Evolutionary conservation across 805 yeast genomes (phyloP).

Genomic region (Zygosaccharomyces lentus): DNA sequence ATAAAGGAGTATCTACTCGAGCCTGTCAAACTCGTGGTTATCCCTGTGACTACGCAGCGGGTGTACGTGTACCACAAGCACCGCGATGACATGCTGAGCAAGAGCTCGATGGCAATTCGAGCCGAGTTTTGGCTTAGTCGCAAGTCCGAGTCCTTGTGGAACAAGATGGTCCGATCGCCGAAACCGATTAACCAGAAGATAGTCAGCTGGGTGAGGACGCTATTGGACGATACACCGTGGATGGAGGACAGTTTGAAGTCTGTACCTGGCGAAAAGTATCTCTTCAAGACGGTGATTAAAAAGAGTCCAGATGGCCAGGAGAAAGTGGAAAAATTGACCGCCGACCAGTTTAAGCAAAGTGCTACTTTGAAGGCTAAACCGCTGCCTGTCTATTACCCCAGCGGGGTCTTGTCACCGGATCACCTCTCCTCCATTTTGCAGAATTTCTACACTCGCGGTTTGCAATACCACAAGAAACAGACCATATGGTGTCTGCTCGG

Average conservation of each 20-base stretch:
- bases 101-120: constrained; percentile 36
- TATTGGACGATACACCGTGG: constrained; percentile 68
- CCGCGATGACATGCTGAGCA: constrained; percentile 34
- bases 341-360: constrained; percentile 16
- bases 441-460: constrained; percentile 42
- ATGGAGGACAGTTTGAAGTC: constrained; percentile 71
- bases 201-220: constrained; percentile 47
- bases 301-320: constrained; percentile 11
- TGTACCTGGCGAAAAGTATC: constrained; percentile 63
- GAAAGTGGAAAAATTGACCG: constrained; percentile 16
- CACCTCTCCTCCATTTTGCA: constrained; percentile 39
- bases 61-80: constrained; percentile 70
- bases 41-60: constrained; percentile 64
- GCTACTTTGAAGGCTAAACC: constrained; percentile 21
- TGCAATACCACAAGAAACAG: constrained; percentile 51
- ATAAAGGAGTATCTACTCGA: constrained; percentile 27
- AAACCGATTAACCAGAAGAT: constrained; percentile 53
- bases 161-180: constrained; percentile 51
- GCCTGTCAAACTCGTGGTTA: constrained; percentile 58
- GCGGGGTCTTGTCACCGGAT: constrained; percentile 30
- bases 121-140: constrained; percentile 44
- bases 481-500: constrained; percentile 51
- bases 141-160: constrained; percentile 60
- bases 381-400: constrained; percentile 52
- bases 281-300: constrained; percentile 37